These are phyloP conservation scores for Knufia petricola DNA, from an alignment of 2,329 filamentous ascomycete species.

Conservation along the genomic window DNA sequence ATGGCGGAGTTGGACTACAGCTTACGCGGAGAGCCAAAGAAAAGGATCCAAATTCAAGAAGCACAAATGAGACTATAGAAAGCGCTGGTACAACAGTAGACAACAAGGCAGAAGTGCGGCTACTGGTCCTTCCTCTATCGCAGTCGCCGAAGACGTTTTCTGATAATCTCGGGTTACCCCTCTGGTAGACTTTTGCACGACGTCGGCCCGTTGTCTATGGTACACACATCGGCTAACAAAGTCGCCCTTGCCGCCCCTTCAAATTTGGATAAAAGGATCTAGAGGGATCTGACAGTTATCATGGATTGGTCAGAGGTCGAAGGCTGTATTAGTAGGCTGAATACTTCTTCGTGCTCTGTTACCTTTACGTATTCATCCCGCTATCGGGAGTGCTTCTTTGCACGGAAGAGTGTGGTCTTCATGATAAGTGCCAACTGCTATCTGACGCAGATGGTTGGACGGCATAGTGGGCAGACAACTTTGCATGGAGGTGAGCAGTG, in stretches of 20 bases:
- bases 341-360: conserved; percentile 54
- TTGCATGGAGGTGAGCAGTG: conserved; percentile 15
- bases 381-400: conserved; percentile 5
- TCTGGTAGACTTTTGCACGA: conserved; percentile 5
- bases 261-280: conserved; percentile 56
- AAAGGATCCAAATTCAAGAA: neutral
- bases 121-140: no score
- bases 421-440: conserved; percentile 53
- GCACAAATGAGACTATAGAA: no score
- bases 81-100: no score
- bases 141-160: no score
- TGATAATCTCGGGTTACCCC: neutral
- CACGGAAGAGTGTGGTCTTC: conserved; percentile 36
- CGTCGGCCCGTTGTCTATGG: conserved; percentile 42
- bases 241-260: conserved; percentile 55
- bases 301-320: conserved; percentile 55
- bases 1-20: neutral
- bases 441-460: conserved; percentile 39
- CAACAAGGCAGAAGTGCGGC: no score
- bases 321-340: conserved; percentile 49
- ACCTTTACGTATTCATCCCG: conserved; percentile 45
- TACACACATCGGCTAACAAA: conserved; percentile 45
- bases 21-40: neutral
- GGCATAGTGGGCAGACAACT: conserved; percentile 13
- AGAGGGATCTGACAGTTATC: conserved; percentile 49